Conservation (phyloP, 1,284 basidiomycete genomes). For the Cerrena zonata region DNA sequence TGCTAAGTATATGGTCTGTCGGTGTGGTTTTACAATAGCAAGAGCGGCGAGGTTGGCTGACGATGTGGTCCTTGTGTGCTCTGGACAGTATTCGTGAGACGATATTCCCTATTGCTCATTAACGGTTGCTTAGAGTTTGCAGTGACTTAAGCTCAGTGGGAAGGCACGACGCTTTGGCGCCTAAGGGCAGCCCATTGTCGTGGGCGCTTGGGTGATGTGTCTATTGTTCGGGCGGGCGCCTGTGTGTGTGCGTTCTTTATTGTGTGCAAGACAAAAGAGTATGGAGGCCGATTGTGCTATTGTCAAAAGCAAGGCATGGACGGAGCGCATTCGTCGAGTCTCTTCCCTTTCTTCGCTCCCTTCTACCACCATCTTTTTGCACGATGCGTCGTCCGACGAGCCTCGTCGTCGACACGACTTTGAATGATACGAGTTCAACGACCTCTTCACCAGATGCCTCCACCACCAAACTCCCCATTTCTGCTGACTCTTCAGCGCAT, state of each 20-base stretch:
- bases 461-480: constrained; percentile 21
- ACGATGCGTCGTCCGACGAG: constrained; percentile 32
- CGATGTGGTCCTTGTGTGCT: no score
- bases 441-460: constrained; percentile 24
- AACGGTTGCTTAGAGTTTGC: no score
- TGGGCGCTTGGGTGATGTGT: background rate
- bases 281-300: background rate
- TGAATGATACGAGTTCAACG: background rate
- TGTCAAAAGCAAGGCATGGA: constrained; percentile 1
- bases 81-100: no score
- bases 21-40: no score
- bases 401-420: constrained; percentile 29
- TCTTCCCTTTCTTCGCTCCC: constrained; percentile 4
- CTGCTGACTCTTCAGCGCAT: constrained; percentile 20
- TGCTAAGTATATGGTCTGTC: no score
- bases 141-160: no score
- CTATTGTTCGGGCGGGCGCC: background rate
- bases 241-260: background rate
- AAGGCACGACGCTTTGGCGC: no score
- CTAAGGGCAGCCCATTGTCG: background rate
- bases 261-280: constrained; percentile 1
- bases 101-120: no score
- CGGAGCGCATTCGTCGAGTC: background rate
- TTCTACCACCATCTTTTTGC: constrained; percentile 5
- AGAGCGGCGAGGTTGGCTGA: no score